phyloP scores from a whole-genome alignment of 768 basidiomycete genomes.

The Flagelloscypha sp. region DNA sequence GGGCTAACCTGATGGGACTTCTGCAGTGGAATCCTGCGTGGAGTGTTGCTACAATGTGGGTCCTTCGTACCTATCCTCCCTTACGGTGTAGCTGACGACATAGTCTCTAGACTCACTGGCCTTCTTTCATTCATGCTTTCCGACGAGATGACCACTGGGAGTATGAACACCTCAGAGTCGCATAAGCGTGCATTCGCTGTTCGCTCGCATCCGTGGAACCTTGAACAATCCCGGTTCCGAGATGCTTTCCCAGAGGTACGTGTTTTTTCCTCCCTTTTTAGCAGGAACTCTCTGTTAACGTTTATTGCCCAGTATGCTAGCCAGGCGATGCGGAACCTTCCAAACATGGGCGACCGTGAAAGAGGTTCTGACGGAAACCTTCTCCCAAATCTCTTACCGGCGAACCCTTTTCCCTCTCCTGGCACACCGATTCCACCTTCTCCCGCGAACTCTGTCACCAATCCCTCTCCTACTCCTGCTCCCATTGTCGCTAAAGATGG shows the following conservation, averaged over 20 bases:
- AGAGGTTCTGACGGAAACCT: conserved; percentile 33
- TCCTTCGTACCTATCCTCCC: conserved; percentile 11
- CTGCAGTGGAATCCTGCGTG: conserved; percentile 89
- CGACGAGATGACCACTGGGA: conserved; percentile 96
- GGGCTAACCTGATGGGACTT: background rate
- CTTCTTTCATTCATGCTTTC: conserved; percentile 91
- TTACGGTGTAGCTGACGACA: too few relatives aligned
- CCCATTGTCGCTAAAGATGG: conserved; percentile 12
- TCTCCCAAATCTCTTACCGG: conserved; percentile 14
- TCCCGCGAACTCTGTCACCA: conserved; percentile 10
- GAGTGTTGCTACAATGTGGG: conserved; percentile 91
- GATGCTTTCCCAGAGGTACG: conserved; percentile 86
- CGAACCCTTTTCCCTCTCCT: conserved; percentile 2
- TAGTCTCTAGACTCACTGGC: conserved; percentile 72
- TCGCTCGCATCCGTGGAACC: conserved; percentile 81
- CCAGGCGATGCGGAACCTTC: conserved; percentile 59
- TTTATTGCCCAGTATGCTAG: conserved; percentile 54
- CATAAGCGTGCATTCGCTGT: conserved; percentile 74
- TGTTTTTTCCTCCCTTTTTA: conserved; percentile 10
- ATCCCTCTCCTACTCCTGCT: conserved; percentile 14
- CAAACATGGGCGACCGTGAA: conserved; percentile 89
- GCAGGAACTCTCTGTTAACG: conserved; percentile 10
- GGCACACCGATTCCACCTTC: conserved; percentile 11
- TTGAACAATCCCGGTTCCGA: conserved; percentile 67
- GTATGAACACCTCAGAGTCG: conserved; percentile 67